phyloP scores from a whole-genome alignment of 345 rosid genomes.

The Heritiera littoralis region DNA sequence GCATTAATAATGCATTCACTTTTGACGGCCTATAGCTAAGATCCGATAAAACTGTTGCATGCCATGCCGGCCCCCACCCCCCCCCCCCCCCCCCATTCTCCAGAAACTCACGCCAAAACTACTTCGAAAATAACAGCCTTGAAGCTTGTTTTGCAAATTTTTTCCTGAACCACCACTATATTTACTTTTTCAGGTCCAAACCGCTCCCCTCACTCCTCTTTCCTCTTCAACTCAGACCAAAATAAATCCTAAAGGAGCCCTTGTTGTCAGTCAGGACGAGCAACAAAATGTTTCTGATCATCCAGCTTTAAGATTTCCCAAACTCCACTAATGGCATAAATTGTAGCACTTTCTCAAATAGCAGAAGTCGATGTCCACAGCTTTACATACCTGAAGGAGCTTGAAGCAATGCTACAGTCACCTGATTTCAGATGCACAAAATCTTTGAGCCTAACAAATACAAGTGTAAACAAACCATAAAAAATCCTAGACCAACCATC shows the following conservation, averaged over 20 bases:
- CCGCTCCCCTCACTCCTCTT: background rate
- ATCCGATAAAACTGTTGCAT: no score
- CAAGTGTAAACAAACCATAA: background rate
- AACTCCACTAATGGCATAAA: conserved; percentile 1
- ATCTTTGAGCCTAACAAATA: background rate
- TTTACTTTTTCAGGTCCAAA: background rate
- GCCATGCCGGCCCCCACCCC: no score
- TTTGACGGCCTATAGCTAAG: background rate
- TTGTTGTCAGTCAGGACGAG: background rate
- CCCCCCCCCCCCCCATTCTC: no score
- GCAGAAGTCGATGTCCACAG: background rate
- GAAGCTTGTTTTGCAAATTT: background rate
- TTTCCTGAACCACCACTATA: background rate
- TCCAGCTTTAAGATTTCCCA: background rate
- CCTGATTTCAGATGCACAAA: background rate
- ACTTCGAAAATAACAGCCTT: background rate
- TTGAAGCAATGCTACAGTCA: background rate
- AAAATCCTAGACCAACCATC: background rate
- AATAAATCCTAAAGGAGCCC: background rate
- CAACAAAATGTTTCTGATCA: background rate
- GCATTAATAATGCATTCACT: background rate
- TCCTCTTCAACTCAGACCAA: background rate
- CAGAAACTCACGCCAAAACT: background rate
- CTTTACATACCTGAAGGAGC: conserved; percentile 8
- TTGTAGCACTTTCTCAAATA: background rate